A percentile compares a stretch with the other conserved stretches of the same genome.
Evolutionary conservation across 2,329 filamentous ascomycete genomes (phyloP).

Genomic region (Zalaria obscura): DNA sequence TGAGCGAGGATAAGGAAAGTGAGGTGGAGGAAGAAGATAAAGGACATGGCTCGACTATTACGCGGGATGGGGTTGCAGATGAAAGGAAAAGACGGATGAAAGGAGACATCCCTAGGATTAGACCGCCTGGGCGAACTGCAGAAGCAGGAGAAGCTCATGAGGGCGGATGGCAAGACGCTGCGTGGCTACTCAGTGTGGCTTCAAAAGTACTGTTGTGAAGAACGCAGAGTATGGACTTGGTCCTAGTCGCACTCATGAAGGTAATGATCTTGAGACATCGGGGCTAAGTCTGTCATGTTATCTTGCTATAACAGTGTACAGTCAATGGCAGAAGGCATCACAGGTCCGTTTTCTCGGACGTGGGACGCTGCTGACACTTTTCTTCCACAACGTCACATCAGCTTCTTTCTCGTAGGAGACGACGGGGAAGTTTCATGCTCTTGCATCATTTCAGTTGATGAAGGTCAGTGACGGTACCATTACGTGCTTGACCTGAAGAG

Average conservation of each 20-base stretch:
- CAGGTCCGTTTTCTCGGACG: too few species aligned
- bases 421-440: too few species aligned
- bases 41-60: conserved; percentile 13
- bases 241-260: neutral
- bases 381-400: too few species aligned
- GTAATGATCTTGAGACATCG: too few species aligned
- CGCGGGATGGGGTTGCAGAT: conserved; percentile 12
- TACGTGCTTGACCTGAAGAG: too few species aligned
- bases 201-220: conserved; percentile 23
- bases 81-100: conserved; percentile 12
- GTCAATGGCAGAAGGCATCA: too few species aligned
- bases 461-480: too few species aligned
- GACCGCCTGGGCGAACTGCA: conserved; percentile 21
- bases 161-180: conserved; percentile 44
- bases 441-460: too few species aligned
- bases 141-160: conserved; percentile 16
- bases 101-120: conserved; percentile 4
- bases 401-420: too few species aligned
- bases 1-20: conserved; percentile 34
- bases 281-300: too few species aligned
- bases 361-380: too few species aligned
- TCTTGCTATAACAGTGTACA: too few species aligned
- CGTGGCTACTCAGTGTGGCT: conserved; percentile 42
- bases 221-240: neutral
- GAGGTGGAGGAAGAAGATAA: conserved; percentile 17